Conservation (phyloP, 169 alveolate species). For the Eimeria sp. region DNA sequence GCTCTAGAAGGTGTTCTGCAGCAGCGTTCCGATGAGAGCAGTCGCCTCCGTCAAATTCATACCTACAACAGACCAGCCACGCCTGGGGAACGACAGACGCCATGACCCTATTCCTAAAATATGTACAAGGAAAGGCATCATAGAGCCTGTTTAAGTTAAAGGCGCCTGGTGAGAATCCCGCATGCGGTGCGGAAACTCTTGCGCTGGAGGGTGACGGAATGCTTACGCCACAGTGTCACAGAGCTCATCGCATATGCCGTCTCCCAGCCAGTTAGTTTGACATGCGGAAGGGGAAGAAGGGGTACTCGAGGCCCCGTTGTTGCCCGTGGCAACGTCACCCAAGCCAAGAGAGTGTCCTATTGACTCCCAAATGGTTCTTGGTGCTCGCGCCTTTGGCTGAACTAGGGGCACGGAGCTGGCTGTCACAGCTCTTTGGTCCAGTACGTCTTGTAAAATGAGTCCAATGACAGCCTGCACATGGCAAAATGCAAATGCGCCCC, state of each 20-base stretch:
- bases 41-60: slow-evolving; percentile 70
- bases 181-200: background rate
- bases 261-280: slow-evolving; percentile 35
- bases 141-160: background rate
- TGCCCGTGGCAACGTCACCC: background rate
- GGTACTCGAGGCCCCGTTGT: background rate
- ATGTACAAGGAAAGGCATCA: background rate
- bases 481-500: background rate
- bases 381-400: background rate
- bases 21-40: slow-evolving; percentile 68
- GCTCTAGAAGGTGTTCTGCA: slow-evolving; percentile 57
- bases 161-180: background rate
- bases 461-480: slow-evolving; percentile 44
- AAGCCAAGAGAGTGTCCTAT: slow-evolving; percentile 23
- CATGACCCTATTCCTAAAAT: background rate
- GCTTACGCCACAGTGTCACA: slow-evolving; percentile 30
- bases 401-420: slow-evolving; percentile 24
- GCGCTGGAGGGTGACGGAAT: too few relatives aligned
- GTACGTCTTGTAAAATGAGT: slow-evolving; percentile 24
- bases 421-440: slow-evolving; percentile 53
- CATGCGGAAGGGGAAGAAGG: background rate
- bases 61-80: background rate
- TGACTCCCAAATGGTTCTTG: slow-evolving; percentile 18
- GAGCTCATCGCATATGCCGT: slow-evolving; percentile 68
- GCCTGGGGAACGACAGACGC: background rate